A percentile compares a stretch with the other conserved stretches of the same genome.
phyloP scores from a whole-genome alignment of 2,329 filamentous ascomycete genomes.

The Talaromyces sp. region DNA sequence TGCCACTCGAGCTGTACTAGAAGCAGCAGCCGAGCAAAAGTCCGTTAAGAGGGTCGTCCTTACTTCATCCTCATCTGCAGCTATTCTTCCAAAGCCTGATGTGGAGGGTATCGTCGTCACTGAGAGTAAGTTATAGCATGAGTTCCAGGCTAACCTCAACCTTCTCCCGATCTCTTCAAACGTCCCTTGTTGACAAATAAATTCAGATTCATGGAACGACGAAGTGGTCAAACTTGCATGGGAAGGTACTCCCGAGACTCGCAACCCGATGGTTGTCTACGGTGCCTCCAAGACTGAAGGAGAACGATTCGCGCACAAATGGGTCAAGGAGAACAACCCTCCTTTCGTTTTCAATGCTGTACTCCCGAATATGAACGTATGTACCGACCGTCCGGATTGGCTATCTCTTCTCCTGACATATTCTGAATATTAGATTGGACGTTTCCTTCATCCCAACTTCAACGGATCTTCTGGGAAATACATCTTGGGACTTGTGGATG shows the following conservation, averaged over 20 bases:
- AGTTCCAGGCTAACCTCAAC: too few relatives aligned
- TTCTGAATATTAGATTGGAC: background rate
- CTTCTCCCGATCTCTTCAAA: background rate
- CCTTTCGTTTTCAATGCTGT: conserved; percentile 41
- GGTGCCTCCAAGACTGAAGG: conserved; percentile 45
- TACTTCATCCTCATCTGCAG: conserved; percentile 6
- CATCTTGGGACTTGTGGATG: background rate
- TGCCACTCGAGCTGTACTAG: background rate
- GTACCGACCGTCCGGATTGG: background rate
- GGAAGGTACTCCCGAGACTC: conserved; percentile 27
- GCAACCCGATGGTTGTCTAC: conserved; percentile 31
- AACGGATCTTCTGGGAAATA: background rate
- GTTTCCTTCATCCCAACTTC: background rate
- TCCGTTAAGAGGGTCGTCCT: conserved; percentile 13
- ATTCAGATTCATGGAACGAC: conserved; percentile 11
- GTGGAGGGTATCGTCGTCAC: background rate
- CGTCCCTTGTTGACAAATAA: background rate
- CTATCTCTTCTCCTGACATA: background rate
- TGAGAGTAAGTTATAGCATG: background rate
- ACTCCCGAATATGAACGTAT: conserved; percentile 32
- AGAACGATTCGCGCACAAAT: conserved; percentile 47
- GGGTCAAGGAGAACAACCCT: conserved; percentile 41
- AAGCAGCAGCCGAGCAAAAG: conserved; percentile 7
- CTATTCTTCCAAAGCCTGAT: background rate
- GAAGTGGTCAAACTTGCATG: background rate